phyloP scores from a whole-genome alignment of 345 rosid genomes.

The Eucalyptus tenuipes region DNA sequence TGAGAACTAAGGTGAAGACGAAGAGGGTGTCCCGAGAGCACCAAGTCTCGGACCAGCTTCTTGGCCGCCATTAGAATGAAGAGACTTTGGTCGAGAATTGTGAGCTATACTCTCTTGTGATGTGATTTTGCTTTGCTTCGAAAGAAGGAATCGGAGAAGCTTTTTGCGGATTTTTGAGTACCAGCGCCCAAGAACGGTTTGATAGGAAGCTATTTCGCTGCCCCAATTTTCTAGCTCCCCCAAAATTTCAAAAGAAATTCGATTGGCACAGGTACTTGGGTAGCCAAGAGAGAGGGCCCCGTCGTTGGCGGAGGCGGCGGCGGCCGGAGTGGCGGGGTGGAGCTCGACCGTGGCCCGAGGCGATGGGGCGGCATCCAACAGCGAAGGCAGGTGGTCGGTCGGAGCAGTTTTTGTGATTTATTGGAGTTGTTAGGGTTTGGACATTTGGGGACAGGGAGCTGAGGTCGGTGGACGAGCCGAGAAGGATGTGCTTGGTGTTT shows the following conservation, averaged over 20 bases:
- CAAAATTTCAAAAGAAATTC: background rate
- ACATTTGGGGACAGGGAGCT: background rate
- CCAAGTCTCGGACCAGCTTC: slow-evolving; percentile 61
- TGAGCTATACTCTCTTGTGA: background rate
- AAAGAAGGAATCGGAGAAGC: background rate
- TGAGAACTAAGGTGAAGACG: slow-evolving; percentile 11
- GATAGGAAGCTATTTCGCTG: background rate
- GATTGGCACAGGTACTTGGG: background rate
- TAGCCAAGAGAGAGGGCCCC: background rate
- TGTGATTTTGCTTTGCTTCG: background rate
- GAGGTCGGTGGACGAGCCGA: background rate
- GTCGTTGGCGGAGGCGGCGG: background rate
- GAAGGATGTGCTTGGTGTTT: background rate
- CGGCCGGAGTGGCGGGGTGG: background rate
- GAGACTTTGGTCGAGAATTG: background rate
- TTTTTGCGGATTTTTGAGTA: background rate
- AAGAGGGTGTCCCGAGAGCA: slow-evolving; percentile 38
- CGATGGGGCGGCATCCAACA: background rate
- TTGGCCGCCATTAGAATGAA: slow-evolving; percentile 49
- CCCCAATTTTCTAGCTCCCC: background rate
- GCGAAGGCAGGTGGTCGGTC: background rate
- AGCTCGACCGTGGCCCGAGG: background rate
- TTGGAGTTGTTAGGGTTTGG: background rate
- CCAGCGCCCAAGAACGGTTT: background rate
- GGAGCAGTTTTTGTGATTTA: background rate